Conservation (phyloP, 768 basidiomycete genomes). For the Pleurotus citrinopileatus region DNA sequence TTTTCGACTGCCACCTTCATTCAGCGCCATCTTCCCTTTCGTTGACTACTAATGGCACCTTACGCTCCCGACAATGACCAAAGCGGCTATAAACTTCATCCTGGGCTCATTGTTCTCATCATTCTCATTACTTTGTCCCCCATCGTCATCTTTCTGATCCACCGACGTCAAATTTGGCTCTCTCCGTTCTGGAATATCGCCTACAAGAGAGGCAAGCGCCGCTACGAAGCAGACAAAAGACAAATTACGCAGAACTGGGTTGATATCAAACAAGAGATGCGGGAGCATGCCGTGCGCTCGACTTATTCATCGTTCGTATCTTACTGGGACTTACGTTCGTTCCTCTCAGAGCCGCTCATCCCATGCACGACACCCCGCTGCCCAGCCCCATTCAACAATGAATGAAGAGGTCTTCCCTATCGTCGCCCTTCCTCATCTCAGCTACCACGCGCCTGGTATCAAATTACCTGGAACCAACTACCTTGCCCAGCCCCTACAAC, state of each 20-base stretch:
- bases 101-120: background rate
- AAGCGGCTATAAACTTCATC: background rate
- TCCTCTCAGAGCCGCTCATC: too few relatives aligned
- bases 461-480: background rate
- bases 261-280: background rate
- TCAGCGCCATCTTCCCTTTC: background rate
- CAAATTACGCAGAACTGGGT: background rate
- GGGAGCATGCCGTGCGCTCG: background rate
- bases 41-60: background rate
- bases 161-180: conserved; percentile 5
- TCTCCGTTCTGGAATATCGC: conserved; percentile 5
- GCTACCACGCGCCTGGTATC: background rate
- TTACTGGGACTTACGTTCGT: background rate
- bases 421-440: background rate
- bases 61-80: background rate
- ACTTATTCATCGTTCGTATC: background rate
- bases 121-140: background rate
- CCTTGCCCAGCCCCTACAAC: conserved; percentile 4
- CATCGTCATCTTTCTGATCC: background rate
- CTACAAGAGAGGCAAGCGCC: conserved; percentile 2
- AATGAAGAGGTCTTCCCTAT: background rate
- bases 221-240: conserved; percentile 6
- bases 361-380: background rate
- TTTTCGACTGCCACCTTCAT: too few relatives aligned
- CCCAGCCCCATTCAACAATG: background rate